phyloP scores from a whole-genome alignment of 371 early-diverging fungal species.

The Sporodiniella umbellata region DNA sequence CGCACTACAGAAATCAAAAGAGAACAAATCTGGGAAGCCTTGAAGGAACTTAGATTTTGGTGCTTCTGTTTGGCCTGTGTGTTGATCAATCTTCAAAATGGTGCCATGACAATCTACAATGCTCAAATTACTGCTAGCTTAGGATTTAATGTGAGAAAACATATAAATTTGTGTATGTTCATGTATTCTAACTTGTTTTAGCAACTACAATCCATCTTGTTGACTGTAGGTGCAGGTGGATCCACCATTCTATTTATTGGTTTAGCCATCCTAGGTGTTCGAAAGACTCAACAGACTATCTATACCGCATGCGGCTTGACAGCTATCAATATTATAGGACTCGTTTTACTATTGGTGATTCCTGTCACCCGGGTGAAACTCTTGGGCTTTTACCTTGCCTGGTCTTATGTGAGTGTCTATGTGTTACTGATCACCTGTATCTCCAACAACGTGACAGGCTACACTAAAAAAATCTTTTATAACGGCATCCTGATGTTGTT shows the following conservation, averaged over 20 bases:
- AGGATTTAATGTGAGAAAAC: constrained; percentile 27
- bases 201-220: constrained; percentile 18
- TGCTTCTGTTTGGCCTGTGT: constrained; percentile 26
- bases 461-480: constrained; percentile 29
- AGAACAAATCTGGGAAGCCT: constrained; percentile 28
- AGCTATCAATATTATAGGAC: constrained; percentile 16
- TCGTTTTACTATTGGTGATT: constrained; percentile 18
- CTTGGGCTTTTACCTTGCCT: constrained; percentile 22
- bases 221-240: constrained; percentile 18
- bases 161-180: neutral
- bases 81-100: constrained; percentile 32
- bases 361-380: constrained; percentile 17
- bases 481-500: constrained; percentile 25
- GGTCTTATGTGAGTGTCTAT: constrained; percentile 18
- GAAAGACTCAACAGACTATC: constrained; percentile 12
- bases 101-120: constrained; percentile 33
- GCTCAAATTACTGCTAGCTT: constrained; percentile 26
- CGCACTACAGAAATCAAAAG: constrained; percentile 25
- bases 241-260: constrained; percentile 14
- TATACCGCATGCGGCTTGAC: constrained; percentile 18
- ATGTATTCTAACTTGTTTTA: constrained; percentile 3
- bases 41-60: constrained; percentile 28
- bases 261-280: constrained; percentile 7
- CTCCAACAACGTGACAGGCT: constrained; percentile 28
- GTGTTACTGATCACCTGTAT: constrained; percentile 21